Evolutionary conservation across 495 filamentous ascomycete species (phyloP).

Genomic region (Annulohypoxylon moriforme): DNA sequence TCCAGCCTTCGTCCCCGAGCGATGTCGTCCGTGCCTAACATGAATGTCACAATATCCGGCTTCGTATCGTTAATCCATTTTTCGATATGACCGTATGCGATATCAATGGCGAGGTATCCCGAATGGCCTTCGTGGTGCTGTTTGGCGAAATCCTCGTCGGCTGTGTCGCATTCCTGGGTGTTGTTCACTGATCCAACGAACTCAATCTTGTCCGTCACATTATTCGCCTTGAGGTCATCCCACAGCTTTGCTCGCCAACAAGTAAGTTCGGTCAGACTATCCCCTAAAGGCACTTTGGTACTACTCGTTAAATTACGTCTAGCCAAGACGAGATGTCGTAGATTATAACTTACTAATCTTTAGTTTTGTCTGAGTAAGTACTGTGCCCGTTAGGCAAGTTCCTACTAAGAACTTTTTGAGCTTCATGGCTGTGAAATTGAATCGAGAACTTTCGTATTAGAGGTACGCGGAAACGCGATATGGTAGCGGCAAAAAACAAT

Average conservation of each 20-base stretch:
- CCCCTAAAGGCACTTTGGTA: conserved; percentile 53
- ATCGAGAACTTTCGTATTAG: neutral
- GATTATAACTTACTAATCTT: conserved; percentile 31
- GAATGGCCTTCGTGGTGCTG: conserved; percentile 59
- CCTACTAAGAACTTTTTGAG: conserved; percentile 6
- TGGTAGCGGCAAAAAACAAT: neutral
- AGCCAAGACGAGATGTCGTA: neutral
- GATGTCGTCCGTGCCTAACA: conserved; percentile 60
- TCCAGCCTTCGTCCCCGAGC: conserved; percentile 35
- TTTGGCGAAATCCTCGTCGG: conserved; percentile 45
- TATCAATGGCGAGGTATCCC: conserved; percentile 57
- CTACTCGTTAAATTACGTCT: neutral
- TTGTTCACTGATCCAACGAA: conserved; percentile 57
- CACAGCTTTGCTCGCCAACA: conserved; percentile 57
- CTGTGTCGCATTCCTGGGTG: conserved; percentile 49
- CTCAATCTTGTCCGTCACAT: conserved; percentile 46
- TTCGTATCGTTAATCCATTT: conserved; percentile 52
- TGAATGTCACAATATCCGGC: conserved; percentile 58
- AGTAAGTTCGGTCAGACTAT: conserved; percentile 57
- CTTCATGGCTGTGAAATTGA: conserved; percentile 25
- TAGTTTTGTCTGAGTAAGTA: conserved; percentile 22
- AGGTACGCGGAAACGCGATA: neutral
- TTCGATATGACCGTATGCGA: conserved; percentile 57
- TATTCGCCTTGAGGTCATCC: conserved; percentile 49
- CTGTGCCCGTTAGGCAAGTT: neutral